phyloP scores from a whole-genome alignment of 805 yeast genomes.

The Sporopachydermia quercuum region DNA sequence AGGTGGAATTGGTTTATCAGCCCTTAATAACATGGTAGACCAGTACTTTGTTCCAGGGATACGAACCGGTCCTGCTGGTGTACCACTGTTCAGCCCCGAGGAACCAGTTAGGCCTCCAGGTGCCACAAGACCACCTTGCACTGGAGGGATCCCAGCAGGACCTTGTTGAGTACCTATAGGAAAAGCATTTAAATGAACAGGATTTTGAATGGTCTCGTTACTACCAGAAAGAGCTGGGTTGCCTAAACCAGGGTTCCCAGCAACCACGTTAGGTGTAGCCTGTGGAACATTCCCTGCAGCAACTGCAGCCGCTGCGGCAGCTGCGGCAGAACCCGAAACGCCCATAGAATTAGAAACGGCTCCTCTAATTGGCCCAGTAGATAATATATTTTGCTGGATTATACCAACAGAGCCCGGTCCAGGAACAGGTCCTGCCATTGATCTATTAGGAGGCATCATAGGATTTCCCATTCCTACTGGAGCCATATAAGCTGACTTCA shows the following conservation, averaged over 20 bases:
- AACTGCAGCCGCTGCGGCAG: neutral
- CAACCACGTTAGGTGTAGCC: neutral
- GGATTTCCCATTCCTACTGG: neutral
- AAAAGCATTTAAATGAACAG: too few species aligned
- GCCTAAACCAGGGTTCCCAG: too few species aligned
- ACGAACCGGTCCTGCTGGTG: neutral
- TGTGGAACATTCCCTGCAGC: neutral
- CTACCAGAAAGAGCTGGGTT: too few species aligned
- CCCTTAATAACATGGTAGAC: slow-evolving; percentile 8
- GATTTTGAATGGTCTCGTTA: too few species aligned
- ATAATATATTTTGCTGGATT: too few species aligned
- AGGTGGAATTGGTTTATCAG: slow-evolving; percentile 6
- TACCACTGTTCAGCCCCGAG: neutral
- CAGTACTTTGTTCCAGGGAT: slow-evolving; percentile 4
- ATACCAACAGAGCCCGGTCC: too few species aligned
- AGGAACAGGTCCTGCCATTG: neutral
- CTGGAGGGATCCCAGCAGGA: neutral
- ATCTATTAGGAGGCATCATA: neutral
- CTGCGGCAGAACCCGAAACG: neutral
- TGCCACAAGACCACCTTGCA: neutral
- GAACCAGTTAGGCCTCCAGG: too few species aligned
- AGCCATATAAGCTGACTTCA: neutral
- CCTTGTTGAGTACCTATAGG: too few species aligned
- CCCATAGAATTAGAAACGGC: too few species aligned
- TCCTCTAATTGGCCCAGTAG: too few species aligned